Evolutionary conservation across 2,329 filamentous ascomycete genomes (phyloP), one percentile per base, ranked within the genome.

Genomic region (Aspergillus sojae): DNA sequence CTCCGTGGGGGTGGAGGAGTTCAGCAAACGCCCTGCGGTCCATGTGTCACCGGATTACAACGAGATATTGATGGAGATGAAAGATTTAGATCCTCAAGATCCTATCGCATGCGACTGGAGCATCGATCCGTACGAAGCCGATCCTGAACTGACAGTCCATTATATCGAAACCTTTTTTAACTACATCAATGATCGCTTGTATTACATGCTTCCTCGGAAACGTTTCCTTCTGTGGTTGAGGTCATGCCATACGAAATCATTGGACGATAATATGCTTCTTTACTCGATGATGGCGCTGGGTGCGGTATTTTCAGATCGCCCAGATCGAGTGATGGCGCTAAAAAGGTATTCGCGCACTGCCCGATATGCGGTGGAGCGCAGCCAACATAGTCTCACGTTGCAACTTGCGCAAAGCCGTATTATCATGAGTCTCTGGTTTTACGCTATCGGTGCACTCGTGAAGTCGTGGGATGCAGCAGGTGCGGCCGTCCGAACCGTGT

Each of bases 381-480:
- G 80, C 36, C 80, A 83, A 63, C 83, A 85, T 23, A 79, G 73
- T 9, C 83, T 87, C 63, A 86, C 80, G 61, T 75, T 93, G 56
- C 88, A 91, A 67, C 78, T 92, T 52, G 86, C 89, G 14, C 90
- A 92, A 72, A 85, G 85, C 54, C 84, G 88, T 60, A 78, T 92
- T n/a, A 80, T 92, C 19, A 81, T 93, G 45, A 84, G 86, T 23
- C 77, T 91, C 7, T 91, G 89, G 76, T 86, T 88, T 67, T 86
- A 89, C 64, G 85, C 89, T 1, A 83, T 84, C 26, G 86, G 86
- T 16, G 85, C 85, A n/a, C 77, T 83, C 43, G 81, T 82, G 48
- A 85, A 88, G 56, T 86, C 87, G 7, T 88, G 84, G 80, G 89
- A 92, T 67, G 85, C 87, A 67, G 84, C 86, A 53, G 88, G 88